Conservation (phyloP, 768 basidiomycete species). For the Mycena venus region DNA sequence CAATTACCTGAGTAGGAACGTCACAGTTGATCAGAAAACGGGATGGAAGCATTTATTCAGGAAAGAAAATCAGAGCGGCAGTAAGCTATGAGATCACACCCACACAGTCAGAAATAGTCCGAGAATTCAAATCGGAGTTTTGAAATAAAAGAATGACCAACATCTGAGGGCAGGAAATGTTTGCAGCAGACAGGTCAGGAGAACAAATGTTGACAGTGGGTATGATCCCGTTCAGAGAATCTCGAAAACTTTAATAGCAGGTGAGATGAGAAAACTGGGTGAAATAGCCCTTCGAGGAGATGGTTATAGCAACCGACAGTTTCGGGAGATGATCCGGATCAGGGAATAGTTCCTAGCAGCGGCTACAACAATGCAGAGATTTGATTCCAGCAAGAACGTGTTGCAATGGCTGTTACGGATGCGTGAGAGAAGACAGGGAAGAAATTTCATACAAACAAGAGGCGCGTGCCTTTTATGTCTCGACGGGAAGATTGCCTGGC, state of each 20-base stretch:
- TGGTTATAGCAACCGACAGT: background rate
- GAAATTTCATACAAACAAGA: background rate
- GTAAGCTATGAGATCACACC: background rate
- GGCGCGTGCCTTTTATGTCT: background rate
- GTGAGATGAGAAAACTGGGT: background rate
- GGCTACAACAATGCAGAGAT: background rate
- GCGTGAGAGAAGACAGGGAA: background rate
- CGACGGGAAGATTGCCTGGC: background rate
- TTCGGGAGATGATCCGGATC: background rate
- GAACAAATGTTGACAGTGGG: background rate
- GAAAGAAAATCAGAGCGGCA: background rate
- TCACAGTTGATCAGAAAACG: background rate
- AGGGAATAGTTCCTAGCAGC: background rate
- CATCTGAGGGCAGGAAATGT: background rate
- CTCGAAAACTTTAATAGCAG: background rate
- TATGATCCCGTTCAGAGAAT: background rate
- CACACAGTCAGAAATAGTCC: background rate
- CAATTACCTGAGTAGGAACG: background rate
- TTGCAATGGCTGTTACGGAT: background rate
- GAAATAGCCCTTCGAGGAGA: background rate
- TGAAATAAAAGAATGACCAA: background rate
- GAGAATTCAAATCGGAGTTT: background rate
- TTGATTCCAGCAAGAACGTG: background rate
- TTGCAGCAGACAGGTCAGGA: background rate
- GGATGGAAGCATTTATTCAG: background rate